Evolutionary conservation across 352 stramenopile genomes (phyloP), one percentile per base, ranked within the genome.

Genomic region (Phytophthora pistaciae): DNA sequence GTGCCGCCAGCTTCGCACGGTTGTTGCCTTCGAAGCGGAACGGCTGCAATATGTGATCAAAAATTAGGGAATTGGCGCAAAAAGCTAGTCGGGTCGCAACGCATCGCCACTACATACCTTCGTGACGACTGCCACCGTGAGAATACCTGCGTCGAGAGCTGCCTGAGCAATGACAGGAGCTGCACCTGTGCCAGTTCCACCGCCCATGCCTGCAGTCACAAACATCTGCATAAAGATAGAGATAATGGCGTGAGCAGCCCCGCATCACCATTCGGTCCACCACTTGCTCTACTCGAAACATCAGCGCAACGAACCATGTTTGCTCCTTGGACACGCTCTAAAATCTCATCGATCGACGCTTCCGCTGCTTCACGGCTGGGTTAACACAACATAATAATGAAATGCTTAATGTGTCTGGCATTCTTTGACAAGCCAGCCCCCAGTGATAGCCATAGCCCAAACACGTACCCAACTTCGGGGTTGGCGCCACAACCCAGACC

Each of bases 1-100:
- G 79, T 18, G 91, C 83, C 7, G 89, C 89, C 40, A 96, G 79
- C 64, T 96, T 96, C 5, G 80, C 77, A 31, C 89, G 89, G 62
- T 96, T 93, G 58, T 78, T 91, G 38, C 89, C 89, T 78, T 96
- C 89, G 55, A 96, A 96, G 5, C 86, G 82, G 66, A 96, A 96
- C 18, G 89, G 88, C 84, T 92, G 66, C 5, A 44, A 50, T 10
- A 18, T 4, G 23, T 4, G 48, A 36, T 11, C 7, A 36, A 40
- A 38, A 61, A 20, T n/a, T 11, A 56, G 8, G 29, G 9, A 25
- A 13, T 65, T 56, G 71, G 40, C 18, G 27, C 27, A 38, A n/a
- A 14, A 44, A 8, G 38, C 14, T 44, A n/a, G n/a, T 44, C 16
- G 38, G 16, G 6, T 44, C 38, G 38, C 38, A 44, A n/a, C 38